A percentile compares a stretch with the other conserved stretches of the same genome.
Conservation (phyloP, 768 basidiomycete genomes). For the Hemileccinum impolitum region DNA sequence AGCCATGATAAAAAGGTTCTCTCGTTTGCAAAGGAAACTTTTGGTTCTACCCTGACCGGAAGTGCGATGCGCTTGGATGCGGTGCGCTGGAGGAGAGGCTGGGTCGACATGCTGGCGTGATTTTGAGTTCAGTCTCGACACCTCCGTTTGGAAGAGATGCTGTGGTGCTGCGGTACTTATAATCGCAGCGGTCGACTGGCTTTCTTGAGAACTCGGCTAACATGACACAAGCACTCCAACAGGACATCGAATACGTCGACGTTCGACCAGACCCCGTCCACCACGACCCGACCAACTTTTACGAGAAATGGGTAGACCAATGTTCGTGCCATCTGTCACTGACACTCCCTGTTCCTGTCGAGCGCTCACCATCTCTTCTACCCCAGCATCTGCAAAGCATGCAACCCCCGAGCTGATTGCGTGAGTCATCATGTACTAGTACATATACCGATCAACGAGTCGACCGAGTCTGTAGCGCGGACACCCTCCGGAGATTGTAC, state of each 20-base stretch:
- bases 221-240: constrained; percentile 14
- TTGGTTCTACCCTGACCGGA: constrained; percentile 91
- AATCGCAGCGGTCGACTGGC: constrained; percentile 1
- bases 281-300: constrained; percentile 38
- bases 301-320: constrained; percentile 50
- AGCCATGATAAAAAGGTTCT: constrained; percentile 98
- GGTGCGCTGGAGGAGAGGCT: constrained; percentile 94
- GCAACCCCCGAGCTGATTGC: constrained; percentile 42
- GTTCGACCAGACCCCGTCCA: constrained; percentile 6
- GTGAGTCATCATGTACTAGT: constrained; percentile 31
- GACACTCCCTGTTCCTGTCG: not conserved
- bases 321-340: constrained; percentile 32
- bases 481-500: constrained; percentile 54
- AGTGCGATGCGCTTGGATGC: constrained; percentile 93
- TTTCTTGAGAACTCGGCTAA: not conserved
- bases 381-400: constrained; percentile 51
- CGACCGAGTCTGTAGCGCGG: constrained; percentile 27
- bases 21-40: constrained; percentile 93
- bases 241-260: constrained; percentile 28
- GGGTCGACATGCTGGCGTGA: constrained; percentile 76
- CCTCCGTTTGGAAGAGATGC: constrained; percentile 10
- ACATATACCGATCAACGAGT: constrained; percentile 6
- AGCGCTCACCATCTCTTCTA: constrained; percentile 2
- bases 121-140: not conserved
- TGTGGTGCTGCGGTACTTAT: constrained; percentile 4